phyloP scores from a whole-genome alignment of 441 rosid genomes.

The Erodium moschatum region DNA sequence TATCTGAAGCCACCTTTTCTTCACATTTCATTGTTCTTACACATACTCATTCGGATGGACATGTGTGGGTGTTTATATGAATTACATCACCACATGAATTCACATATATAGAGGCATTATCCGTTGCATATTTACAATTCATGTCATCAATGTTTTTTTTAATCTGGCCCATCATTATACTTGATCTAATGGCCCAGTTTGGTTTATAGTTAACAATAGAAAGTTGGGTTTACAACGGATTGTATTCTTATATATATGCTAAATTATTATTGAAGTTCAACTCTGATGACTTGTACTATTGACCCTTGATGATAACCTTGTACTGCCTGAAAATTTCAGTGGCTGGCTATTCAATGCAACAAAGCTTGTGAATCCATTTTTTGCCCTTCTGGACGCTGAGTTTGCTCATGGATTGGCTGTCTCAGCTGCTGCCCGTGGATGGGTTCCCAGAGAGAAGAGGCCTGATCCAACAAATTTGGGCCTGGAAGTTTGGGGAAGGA shows the following conservation, averaged over 20 bases:
- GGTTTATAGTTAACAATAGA: too few relatives aligned
- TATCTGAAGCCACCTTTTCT: background rate
- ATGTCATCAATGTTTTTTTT: too few relatives aligned
- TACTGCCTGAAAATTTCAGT: constrained; percentile 32
- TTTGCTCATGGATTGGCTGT: constrained; percentile 79
- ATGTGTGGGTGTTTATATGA: background rate
- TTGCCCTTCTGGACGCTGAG: constrained; percentile 92
- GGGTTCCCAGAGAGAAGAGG: constrained; percentile 95
- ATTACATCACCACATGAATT: background rate
- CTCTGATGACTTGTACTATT: constrained; percentile 14
- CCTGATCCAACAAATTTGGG: constrained; percentile 66
- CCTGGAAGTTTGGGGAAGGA: constrained; percentile 91
- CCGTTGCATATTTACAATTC: too few relatives aligned
- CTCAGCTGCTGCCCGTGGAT: constrained; percentile 85
- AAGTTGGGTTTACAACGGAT: too few relatives aligned
- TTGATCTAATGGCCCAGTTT: too few relatives aligned
- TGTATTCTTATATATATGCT: too few relatives aligned
- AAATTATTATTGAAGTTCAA: background rate
- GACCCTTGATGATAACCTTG: constrained; percentile 8
- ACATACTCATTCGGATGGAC: background rate
- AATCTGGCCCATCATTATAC: too few relatives aligned
- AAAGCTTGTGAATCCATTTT: constrained; percentile 81
- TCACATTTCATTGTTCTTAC: background rate
- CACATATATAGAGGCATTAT: too few relatives aligned
- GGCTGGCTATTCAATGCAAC: constrained; percentile 93